These are phyloP conservation scores for Phialocephala subalpina DNA, from an alignment of 2,329 filamentous ascomycete species.

Conservation along the genomic window DNA sequence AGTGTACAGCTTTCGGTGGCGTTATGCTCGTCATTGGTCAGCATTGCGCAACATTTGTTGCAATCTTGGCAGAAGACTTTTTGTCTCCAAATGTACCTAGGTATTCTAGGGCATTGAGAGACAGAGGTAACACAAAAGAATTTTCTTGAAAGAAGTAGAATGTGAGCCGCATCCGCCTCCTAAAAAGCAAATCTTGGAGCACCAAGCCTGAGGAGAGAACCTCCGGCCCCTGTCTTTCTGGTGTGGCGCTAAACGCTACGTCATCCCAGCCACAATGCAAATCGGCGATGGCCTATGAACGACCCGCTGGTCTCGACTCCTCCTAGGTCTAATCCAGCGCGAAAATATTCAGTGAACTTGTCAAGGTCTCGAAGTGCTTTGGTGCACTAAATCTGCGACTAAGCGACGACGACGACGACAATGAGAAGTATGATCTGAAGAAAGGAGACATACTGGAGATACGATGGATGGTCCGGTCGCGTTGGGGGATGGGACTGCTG, in stretches of 20 bases:
- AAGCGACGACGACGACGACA: background rate
- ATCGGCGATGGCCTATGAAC: background rate
- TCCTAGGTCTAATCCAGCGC: background rate
- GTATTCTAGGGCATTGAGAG: too few relatives aligned
- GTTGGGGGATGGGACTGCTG: conserved; percentile 26
- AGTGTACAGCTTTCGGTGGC: background rate
- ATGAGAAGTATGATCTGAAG: conserved; percentile 6
- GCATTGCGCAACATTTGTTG: background rate
- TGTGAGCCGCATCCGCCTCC: too few relatives aligned
- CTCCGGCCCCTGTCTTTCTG: too few relatives aligned
- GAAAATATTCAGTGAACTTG: background rate
- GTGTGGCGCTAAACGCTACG: too few relatives aligned
- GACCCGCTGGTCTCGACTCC: background rate
- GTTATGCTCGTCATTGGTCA: background rate
- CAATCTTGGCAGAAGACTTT: too few relatives aligned
- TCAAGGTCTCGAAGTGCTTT: background rate
- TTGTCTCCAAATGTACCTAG: too few relatives aligned
- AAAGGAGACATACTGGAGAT: conserved; percentile 8
- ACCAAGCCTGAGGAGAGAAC: too few relatives aligned
- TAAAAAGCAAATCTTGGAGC: too few relatives aligned
- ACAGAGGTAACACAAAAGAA: too few relatives aligned
- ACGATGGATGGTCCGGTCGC: conserved; percentile 39
- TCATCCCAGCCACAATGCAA: too few relatives aligned
- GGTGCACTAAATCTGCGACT: too few relatives aligned
- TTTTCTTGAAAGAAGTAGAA: too few relatives aligned